phyloP scores from a whole-genome alignment of 2,329 filamentous ascomycete species.

The Alternaria triticimaculans region DNA sequence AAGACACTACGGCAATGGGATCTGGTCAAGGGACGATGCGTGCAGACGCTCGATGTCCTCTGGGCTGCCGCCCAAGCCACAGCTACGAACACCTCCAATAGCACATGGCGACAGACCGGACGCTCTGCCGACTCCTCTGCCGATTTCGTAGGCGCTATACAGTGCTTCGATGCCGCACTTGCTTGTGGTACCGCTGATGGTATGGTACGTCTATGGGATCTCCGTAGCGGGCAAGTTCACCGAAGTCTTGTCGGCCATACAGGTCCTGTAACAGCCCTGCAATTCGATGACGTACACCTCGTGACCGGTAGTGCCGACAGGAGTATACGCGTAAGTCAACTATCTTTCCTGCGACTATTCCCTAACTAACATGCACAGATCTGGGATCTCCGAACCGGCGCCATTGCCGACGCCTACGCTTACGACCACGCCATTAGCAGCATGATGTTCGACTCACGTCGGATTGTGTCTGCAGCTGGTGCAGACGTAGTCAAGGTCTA shows the following conservation, averaged over 20 bases:
- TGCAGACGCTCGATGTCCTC: slow-evolving; percentile 96
- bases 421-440: slow-evolving; percentile 91
- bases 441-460: slow-evolving; percentile 95
- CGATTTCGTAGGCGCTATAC: slow-evolving; percentile 92
- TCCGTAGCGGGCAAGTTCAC: slow-evolving; percentile 96
- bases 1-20: slow-evolving; percentile 99
- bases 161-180: slow-evolving; percentile 94
- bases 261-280: slow-evolving; percentile 88
- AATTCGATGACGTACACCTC: slow-evolving; percentile 94
- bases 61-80: slow-evolving; percentile 94
- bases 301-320: slow-evolving; percentile 92
- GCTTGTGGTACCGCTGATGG: slow-evolving; percentile 97
- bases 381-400: slow-evolving; percentile 96
- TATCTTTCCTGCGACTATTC: neutral
- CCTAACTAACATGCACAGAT: slow-evolving; percentile 66
- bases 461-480: slow-evolving; percentile 88
- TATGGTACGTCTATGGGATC: slow-evolving; percentile 96
- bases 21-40: slow-evolving; percentile 92
- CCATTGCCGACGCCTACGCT: slow-evolving; percentile 93
- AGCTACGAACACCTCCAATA: slow-evolving; percentile 61
- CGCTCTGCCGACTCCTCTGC: slow-evolving; percentile 72
- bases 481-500: slow-evolving; percentile 97
- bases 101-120: slow-evolving; percentile 75
- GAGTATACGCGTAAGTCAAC: slow-evolving; percentile 82
- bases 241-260: slow-evolving; percentile 95